Base-by-base conservation (phyloP, 1,284 basidiomycete genomes). In the Cutaneotrichosporon dermatis region DNA sequence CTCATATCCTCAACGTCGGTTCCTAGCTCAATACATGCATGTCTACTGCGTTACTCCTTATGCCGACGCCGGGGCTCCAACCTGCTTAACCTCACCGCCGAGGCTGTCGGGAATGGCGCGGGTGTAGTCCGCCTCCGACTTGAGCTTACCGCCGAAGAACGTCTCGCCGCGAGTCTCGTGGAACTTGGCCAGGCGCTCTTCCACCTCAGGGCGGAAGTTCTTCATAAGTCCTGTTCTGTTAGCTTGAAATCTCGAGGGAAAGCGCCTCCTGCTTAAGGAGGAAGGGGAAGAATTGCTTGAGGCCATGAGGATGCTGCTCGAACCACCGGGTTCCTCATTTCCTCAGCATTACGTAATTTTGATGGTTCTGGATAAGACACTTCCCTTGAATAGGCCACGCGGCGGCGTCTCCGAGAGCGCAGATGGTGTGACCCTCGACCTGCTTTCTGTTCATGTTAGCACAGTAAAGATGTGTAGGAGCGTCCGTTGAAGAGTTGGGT, bases 371-470 rank as follows among this genome's bases (percentile, higher is more conserved):
- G n/a, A n/a, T n/a, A n/a, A n/a, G n/a, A n/a, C n/a, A n/a, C n/a
- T n/a, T n/a, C n/a, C n/a, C 90, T 73, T 98, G 95, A 62, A 98
- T 93, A 6, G 95, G 95, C 95, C 95, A 99, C 6, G 95, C 95
- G 16, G 95, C 93, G 5, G 95, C 95, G 70, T 99, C 95, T 45
- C 95, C 94, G 44, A 98, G 83, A 10, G 95, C 95, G 69, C 94
- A 98, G 69, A 98, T 99, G 8, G 92, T 93, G 66, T 89, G 87
- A 12, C 91, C 94, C 80, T 98, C 95, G 61, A 98, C 84, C 85
- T 97, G 92, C 85, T 96, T 96, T 11, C 88, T 89, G 71, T 64
- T 68, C 11, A 70, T 56, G 71, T 66, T 59, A 65, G 62, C n/a
- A 34, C 10, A 43, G 44, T 44, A 25, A 15, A 25, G n/a, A 57